Evolutionary conservation across 192 early-diverging fungal genomes (phyloP), one percentile per base, ranked within the genome.

Genomic region (Backusella australiensis): DNA sequence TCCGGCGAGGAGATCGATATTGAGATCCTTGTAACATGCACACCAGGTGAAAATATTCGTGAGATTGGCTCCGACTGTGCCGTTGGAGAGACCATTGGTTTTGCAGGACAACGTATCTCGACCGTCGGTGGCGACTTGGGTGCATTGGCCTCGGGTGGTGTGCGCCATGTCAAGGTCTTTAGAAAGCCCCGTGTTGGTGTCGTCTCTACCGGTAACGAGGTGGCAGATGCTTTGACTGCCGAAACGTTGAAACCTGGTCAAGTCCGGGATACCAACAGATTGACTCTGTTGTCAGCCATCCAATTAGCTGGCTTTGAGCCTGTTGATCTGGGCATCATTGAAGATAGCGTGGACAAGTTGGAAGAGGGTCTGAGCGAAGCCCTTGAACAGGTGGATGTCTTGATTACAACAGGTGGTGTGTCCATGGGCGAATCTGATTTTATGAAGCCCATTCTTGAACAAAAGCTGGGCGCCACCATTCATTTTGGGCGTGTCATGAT

Each of bases 361-460:
- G 89, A 86, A 23, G 39, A 80, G 0, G 72, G 81, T 0, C 77
- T 94, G 2, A 71, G 71, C 26, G 34, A 77, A 23, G 85, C 91
- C 39, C 66, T 92, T 67, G 71, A 77, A 3, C 81, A 86, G 17
- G 88, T 89, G 9, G 91, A 98, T 71, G 93, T 96, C 0, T 70
- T 99, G 0, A 88, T 99, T 11, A 95, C 94, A 1, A 96, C 96
- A 1, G 97, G 97, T 34, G 97, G 97, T 1, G 97, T 98, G 0
- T 96, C 94, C n/a, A 99, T 99, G 97, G 97, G 97, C 59, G 97
- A 99, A 84, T 84, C 90, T 38, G 97, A 99, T 84, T 87, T 94
- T 70, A 83, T 99, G 63, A 97, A 98, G 75, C 90, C 95, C 0
- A 92, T 94, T 0, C 83, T 97, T 1, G 94, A 96, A 77, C 89